Evolutionary conservation across 768 basidiomycete species (phyloP), one percentile per base, ranked within the genome.

Genomic region (Ramaria sp.): DNA sequence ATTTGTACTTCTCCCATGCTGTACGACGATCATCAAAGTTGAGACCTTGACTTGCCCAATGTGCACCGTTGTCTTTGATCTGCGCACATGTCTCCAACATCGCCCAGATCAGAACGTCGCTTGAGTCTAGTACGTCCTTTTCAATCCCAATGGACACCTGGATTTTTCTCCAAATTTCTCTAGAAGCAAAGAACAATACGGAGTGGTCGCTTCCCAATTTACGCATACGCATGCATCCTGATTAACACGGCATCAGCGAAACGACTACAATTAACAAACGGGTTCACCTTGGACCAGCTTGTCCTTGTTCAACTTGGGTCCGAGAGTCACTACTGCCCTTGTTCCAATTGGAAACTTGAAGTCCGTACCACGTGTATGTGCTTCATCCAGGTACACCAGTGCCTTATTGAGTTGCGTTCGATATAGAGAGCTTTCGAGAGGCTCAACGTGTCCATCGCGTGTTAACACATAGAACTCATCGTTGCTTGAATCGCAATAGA

Each of bases 211-310:
- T 61, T 15, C 77, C 77, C 1, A 78, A 66, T 59, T 70, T 67
- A 2, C 77, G 68, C 76, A 78, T 76, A 12, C 76, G 66, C 76
- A 78, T 78, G 52, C 76, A 78, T 2, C 75, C 76, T 77, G 36
- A 18, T 50, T 34, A 13, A 30, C 25, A 51, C n/a, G 38, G 39
- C 15, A 4, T n/a, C 0, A 24, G 36, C n/a, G 3, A 16, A 5
- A 20, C 15, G n/a, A n/a, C n/a, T n/a, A 20, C 1, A 9, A 9
- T 20, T 1, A 45, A 41, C 24, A 7, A 38, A 22, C 24, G 18
- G 10, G 42, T 68, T 42, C 41, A 71, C 78, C 78, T 69, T 79
- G 78, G 2, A 70, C 64, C 5, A 80, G 59, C 42, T 72, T 66
- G 64, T 80, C 78, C 55, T 79, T 79, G 0, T 72, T 76, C 7